A percentile compares a stretch with the other conserved stretches of the same genome.
These are phyloP conservation scores for Neurospora sp. DNA, from an alignment of 2,329 filamentous ascomycete genomes.

Conservation along the genomic window DNA sequence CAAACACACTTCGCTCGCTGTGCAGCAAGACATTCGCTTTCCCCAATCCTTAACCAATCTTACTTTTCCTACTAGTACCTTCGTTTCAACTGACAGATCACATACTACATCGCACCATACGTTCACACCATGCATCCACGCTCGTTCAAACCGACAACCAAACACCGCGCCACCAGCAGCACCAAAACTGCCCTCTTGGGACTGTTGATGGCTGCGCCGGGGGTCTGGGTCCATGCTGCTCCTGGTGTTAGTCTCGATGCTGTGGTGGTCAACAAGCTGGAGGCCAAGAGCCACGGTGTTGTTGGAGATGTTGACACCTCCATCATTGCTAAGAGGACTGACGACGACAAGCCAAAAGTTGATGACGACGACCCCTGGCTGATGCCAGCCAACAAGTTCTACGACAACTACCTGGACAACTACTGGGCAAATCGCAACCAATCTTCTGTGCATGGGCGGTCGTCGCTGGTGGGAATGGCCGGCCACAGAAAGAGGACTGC, in stretches of 20 bases:
- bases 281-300: background rate
- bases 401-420: background rate
- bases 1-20: background rate
- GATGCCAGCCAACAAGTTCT: background rate
- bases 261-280: background rate
- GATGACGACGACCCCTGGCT: background rate
- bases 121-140: background rate
- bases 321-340: background rate
- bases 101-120: background rate
- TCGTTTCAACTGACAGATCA: background rate
- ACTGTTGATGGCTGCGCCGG: background rate
- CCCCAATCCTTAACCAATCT: background rate
- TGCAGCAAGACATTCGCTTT: background rate
- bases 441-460: background rate
- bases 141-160: background rate
- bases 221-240: background rate
- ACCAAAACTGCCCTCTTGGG: background rate
- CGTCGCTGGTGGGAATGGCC: background rate
- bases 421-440: background rate
- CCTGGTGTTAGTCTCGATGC: background rate
- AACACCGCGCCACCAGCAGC: background rate
- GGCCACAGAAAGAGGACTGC: background rate
- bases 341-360: background rate
- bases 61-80: background rate
- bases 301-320: background rate